A percentile compares a stretch with the other conserved stretches of the same genome.
Conservation (phyloP, 768 basidiomycete species). For the Boletus reticulatus region DNA sequence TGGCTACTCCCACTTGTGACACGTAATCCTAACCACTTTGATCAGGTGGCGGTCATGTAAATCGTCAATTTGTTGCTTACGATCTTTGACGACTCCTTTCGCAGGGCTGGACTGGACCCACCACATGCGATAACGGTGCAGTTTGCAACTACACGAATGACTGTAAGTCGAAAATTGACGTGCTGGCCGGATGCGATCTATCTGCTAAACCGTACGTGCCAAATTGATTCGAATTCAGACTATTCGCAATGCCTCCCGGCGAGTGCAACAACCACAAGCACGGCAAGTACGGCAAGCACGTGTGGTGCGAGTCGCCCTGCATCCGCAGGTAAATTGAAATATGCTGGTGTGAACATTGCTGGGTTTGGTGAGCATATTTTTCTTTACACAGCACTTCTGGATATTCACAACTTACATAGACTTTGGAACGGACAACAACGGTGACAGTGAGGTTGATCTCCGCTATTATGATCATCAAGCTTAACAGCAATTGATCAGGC, state of each 20-base stretch:
- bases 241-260: constrained; percentile 9
- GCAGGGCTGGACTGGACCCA: constrained; percentile 8
- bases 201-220: neutral
- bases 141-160: constrained; percentile 2
- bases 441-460: neutral
- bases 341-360: constrained; percentile 12
- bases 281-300: neutral
- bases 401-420: neutral
- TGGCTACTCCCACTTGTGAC: neutral
- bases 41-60: constrained; percentile 10
- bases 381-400: neutral
- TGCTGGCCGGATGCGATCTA: neutral
- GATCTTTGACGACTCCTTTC: neutral
- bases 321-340: constrained; percentile 8
- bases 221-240: neutral
- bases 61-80: neutral
- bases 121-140: constrained; percentile 7
- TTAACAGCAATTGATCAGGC: neutral
- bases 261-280: neutral
- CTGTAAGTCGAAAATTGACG: neutral
- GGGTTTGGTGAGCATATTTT: constrained; percentile 7
- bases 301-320: constrained; percentile 1
- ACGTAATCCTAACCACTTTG: neutral
- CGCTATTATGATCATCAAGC: neutral
- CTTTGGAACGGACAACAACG: constrained; percentile 10